Conservation (phyloP, 2,329 filamentous ascomycete species). For the Fusarium transvaalense region DNA sequence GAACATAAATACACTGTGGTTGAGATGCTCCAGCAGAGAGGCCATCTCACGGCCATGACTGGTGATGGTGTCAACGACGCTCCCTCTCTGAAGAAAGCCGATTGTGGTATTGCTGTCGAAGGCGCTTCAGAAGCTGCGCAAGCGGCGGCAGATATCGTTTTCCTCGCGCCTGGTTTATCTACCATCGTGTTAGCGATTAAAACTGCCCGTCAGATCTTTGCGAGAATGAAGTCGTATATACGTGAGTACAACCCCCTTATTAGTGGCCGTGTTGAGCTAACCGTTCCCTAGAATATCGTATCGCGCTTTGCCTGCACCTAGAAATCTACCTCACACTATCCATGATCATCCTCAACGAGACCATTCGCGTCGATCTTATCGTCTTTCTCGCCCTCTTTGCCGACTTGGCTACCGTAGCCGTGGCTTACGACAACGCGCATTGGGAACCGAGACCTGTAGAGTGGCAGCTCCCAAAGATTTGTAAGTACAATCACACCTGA, state of each 20-base stretch:
- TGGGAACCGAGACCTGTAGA: slow-evolving; percentile 26
- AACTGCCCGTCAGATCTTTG: slow-evolving; percentile 16
- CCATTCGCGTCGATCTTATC: slow-evolving; percentile 15
- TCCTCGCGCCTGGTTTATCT: slow-evolving; percentile 5
- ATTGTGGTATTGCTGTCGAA: slow-evolving; percentile 31
- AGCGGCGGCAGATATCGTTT: slow-evolving; percentile 29
- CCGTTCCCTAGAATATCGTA: slow-evolving; percentile 14
- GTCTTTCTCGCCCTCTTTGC: slow-evolving; percentile 19
- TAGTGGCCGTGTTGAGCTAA: background rate
- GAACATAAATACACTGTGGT: slow-evolving; percentile 34
- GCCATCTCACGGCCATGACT: slow-evolving; percentile 28
- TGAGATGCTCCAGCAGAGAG: slow-evolving; percentile 30
- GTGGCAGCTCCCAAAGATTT: slow-evolving; percentile 32
- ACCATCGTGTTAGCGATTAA: slow-evolving; percentile 18
- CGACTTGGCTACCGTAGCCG: slow-evolving; percentile 23
- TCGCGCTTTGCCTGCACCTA: slow-evolving; percentile 19
- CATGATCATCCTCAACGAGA: slow-evolving; percentile 37
- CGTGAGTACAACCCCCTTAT: background rate
- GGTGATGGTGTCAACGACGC: slow-evolving; percentile 31
- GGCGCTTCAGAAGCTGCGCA: slow-evolving; percentile 31
- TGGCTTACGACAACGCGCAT: slow-evolving; percentile 37
- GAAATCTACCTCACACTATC: slow-evolving; percentile 26
- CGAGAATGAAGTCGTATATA: slow-evolving; percentile 37
- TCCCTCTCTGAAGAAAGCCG: slow-evolving; percentile 16
- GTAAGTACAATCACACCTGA: background rate